Conservation (phyloP, 2,329 filamentous ascomycete genomes). For the Ploettnerulaceae sp. region DNA sequence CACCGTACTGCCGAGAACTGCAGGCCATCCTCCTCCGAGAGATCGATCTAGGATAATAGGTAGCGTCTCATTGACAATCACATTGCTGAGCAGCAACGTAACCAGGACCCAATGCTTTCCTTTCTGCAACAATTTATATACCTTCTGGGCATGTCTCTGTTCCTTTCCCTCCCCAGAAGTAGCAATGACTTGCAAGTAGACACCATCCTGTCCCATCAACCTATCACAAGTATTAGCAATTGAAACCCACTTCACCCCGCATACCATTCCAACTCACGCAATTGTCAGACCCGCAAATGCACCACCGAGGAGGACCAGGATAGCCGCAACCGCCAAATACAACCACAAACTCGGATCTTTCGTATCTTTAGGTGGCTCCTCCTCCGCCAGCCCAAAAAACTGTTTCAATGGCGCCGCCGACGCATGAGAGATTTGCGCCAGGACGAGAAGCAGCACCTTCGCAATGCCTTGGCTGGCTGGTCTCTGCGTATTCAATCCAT, state of each 20-base stretch:
- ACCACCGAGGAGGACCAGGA: conserved; percentile 80
- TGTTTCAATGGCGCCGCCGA: conserved; percentile 33
- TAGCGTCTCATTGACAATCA: conserved; percentile 95
- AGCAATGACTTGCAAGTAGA: conserved; percentile 92
- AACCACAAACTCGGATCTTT: conserved; percentile 69
- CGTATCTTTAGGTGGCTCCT: conserved; percentile 44
- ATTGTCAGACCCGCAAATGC: conserved; percentile 94
- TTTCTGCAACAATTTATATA: conserved; percentile 72
- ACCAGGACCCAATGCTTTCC: conserved; percentile 99
- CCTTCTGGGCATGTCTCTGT: conserved; percentile 75
- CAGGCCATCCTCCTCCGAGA: conserved; percentile 89
- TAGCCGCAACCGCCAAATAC: conserved; percentile 72
- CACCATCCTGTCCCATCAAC: conserved; percentile 68
- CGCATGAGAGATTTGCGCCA: conserved; percentile 38
- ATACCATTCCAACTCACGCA: conserved; percentile 50
- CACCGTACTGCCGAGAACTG: conserved; percentile 87
- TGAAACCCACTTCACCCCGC: not conserved
- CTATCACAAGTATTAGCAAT: conserved; percentile 21
- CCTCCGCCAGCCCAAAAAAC: conserved; percentile 40
- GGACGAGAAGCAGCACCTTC: conserved; percentile 45
- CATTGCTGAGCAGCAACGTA: conserved; percentile 87
- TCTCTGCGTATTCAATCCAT: conserved; percentile 40
- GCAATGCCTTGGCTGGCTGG: conserved; percentile 48
- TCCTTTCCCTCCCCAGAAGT: conserved; percentile 81
- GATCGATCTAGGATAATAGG: conserved; percentile 93